Conservation (phyloP, 1,284 basidiomycete species). For the Apiotrichum siamense region DNA sequence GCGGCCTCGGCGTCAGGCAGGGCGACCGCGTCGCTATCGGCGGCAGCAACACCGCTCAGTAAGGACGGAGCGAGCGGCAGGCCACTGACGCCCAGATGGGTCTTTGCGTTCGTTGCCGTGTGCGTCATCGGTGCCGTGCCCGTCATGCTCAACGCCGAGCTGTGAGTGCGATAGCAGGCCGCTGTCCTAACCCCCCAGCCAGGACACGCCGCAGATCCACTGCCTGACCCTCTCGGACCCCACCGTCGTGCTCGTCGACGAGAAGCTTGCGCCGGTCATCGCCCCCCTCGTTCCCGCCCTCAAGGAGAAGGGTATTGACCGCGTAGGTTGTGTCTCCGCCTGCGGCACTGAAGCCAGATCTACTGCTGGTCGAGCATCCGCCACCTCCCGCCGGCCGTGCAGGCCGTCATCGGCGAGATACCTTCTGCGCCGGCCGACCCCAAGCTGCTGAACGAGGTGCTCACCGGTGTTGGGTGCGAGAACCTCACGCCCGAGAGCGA, state of each 20-base stretch:
- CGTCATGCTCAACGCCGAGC: conserved; percentile 32
- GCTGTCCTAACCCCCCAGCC: not conserved
- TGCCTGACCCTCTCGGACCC: conserved; percentile 27
- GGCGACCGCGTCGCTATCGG: conserved; percentile 35
- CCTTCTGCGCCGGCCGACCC: not conserved
- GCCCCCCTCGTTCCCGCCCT: conserved; percentile 4
- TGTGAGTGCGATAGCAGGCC: conserved; percentile 27
- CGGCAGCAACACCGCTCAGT: conserved; percentile 27
- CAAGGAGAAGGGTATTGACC: not conserved
- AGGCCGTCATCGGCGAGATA: not conserved
- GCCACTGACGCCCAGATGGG: too few species aligned
- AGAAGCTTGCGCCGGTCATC: conserved; percentile 22
- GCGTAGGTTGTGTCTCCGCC: not conserved
- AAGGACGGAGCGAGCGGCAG: too few species aligned
- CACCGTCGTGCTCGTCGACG: conserved; percentile 31
- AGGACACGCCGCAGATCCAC: conserved; percentile 21
- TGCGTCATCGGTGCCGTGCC: conserved; percentile 36
- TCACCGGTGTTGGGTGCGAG: conserved; percentile 13
- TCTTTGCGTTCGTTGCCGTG: conserved; percentile 29
- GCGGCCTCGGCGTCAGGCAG: conserved; percentile 21
- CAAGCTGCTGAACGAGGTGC: not conserved
- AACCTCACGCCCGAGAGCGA: conserved; percentile 31
- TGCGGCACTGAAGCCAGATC: not conserved
- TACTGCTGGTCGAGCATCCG: not conserved
- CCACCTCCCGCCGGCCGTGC: not conserved